Base-by-base conservation (phyloP, 345 rosid species). In the Syzygium aqueum region DNA sequence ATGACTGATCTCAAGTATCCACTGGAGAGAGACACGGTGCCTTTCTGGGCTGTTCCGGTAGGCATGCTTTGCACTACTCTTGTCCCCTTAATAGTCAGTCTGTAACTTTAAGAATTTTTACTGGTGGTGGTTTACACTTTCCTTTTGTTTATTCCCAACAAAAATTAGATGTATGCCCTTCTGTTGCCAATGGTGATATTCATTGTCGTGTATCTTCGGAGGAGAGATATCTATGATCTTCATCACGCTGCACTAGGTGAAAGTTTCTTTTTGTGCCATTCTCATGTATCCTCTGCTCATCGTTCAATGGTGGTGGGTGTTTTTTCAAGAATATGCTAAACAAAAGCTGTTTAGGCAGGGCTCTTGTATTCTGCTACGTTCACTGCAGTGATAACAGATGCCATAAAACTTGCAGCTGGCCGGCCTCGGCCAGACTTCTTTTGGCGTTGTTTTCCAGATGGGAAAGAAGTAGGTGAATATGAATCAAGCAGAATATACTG, bases 371-470 rank as follows among this genome's bases (percentile, higher is more conserved):
- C 99, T 77, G 89, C 92, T 88, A 90, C 93, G 40, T 90, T 95
- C 88, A 97, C 97, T 4, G 95, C 92, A 33, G 96, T 95, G 73
- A 87, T 95, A 27, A 95, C 99, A 1, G 97, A 97, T 89, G 84
- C 98, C 16, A 95, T 95, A 53, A 95, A 97, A 92, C 89, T 92
- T 89, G 96, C 98, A 65, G 97, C 92, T 86, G 99, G 99, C 86
- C 86, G 94, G 85, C 98, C 98, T 84, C 93, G 97, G n/a, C 99
- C 99, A 53, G 96, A 97, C 91, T 97, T 97, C 92, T 97, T 95
- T 92, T 95, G 98, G 98, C 98, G 97, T 50, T 97, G 98, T 89
- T 97, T 97, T 89, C 99, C 98, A 2, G 98, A 97, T 92, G 99
- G 99, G 77, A 91, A 93, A 87, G 98, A 92, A 86, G 98, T 96